Evolutionary conservation across 192 early-diverging fungal genomes (phyloP), one percentile per base, ranked within the genome.

Genomic region (Coemansia sp.): DNA sequence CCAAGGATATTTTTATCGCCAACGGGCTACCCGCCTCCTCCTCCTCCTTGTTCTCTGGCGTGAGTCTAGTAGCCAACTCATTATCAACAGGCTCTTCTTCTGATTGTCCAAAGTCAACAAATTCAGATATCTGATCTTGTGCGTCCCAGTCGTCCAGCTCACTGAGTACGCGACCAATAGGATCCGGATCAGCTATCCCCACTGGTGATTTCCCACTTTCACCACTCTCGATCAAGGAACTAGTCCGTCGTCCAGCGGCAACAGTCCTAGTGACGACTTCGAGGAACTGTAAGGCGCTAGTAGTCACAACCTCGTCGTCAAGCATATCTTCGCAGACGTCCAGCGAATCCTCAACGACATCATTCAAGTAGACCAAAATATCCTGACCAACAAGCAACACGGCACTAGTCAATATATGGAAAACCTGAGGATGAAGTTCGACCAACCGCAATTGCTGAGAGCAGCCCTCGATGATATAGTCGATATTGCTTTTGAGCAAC

Each of bases 401-500:
- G 5, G 75, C 69, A 0, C 75, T 67, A 22, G 61, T 58, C 34
- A 82, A 43, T 6, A 82, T 74, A 11, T 53, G 33, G 49, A 82
- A 82, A 15, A 72, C 75, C 1, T 49, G 44, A 11, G 75, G 80
- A 27, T 72, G 66, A 29, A 82, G 27, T 5, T 73, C 68, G 5
- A 74, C 65, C n/a, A 69, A 18, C 60, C 75, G 72, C n/a, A 82
- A 47, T 47, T 77, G 75, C 24, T 61, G 72, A 40, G 80, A 68
- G 18, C 80, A 77, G 15, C 69, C 80, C 46, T 82, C 80, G 40
- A 82, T 72, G 6, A 82, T 82, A 47, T 82, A 82, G 46, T 82
- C 80, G 9, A 82, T 46, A 46, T 82, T 82, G 10, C 61, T 49
- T 12, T 46, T 63, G 13, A 82, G 66, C 80, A 82, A 71, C 9